Base-by-base conservation (phyloP, 2,329 filamentous ascomycete species). In the Cladosporium phlei region DNA sequence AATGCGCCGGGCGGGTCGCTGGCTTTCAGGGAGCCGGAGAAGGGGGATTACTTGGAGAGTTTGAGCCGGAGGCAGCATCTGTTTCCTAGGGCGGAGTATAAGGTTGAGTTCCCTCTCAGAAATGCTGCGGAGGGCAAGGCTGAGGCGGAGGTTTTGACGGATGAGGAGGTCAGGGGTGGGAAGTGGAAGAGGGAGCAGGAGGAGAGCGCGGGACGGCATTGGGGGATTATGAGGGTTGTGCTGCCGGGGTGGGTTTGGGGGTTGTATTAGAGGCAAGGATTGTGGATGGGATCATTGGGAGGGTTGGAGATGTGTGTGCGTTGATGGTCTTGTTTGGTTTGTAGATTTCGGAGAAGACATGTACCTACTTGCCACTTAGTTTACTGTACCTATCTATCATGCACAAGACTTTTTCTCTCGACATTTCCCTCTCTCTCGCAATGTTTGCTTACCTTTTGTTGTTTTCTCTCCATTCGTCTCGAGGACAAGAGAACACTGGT, bases 221-320 rank as follows among this genome's bases (percentile, higher is more conserved):
- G 93, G 93, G 72, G 70, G 33, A 84, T 98, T 37, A 98, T 98
- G 89, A 80, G 93, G 60, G 79, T 72, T 1, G 89, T 96, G 2
- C 56, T 97, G 52, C 89, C 90, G 1, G 73, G 73, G 47, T 70
- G 70, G 10, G 79, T 97, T 20, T 98, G 93, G 93, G 85, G 95
- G 70, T 78, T 80, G 59, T 97, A 88, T 88, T 95, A 30, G n/a
- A 22, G 20, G 29, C 2, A n/a, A n/a, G n/a, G n/a, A n/a, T n/a
- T n/a, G n/a, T n/a, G n/a, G n/a, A n/a, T n/a, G n/a, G n/a, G n/a
- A n/a, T n/a, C n/a, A n/a, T n/a, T n/a, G n/a, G n/a, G n/a, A n/a
- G n/a, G n/a, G n/a, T n/a, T n/a, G n/a, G n/a, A n/a, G n/a, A n/a
- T n/a, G n/a, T n/a, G n/a, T n/a, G n/a, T n/a, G n/a, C n/a, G n/a